phyloP scores from a whole-genome alignment of 139 green algal genomes.

The Choricystis sp. region DNA sequence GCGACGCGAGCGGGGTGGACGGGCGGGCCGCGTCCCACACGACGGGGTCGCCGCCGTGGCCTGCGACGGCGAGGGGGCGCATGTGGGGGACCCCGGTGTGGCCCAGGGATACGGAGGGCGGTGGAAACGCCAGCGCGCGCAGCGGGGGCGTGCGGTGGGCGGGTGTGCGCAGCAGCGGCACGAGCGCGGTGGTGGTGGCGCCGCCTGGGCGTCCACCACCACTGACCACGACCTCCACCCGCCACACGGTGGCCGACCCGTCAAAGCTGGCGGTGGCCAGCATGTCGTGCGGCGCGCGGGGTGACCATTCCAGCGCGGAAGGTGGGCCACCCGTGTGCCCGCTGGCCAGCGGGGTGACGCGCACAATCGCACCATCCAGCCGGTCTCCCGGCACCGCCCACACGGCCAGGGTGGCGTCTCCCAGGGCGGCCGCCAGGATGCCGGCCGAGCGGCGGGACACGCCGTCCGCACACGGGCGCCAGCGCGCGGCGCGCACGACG shows the following conservation, averaged over 20 bases:
- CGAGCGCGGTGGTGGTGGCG: neutral
- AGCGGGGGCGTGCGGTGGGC: neutral
- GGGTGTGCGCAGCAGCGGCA: neutral
- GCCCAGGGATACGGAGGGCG: too few relatives aligned
- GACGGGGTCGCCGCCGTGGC: neutral
- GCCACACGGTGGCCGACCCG: neutral
- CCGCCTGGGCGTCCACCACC: neutral
- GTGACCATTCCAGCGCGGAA: neutral
- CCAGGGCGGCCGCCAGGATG: constrained; percentile 34
- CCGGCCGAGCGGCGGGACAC: constrained; percentile 17
- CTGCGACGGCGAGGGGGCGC: neutral
- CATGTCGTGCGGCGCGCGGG: neutral
- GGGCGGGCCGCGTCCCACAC: neutral
- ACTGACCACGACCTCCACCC: neutral
- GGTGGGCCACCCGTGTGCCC: neutral
- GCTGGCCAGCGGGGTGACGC: neutral
- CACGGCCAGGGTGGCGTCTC: constrained; percentile 29
- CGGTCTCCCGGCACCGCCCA: constrained; percentile 22
- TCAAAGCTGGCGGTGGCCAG: neutral
- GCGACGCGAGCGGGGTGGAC: too few relatives aligned
- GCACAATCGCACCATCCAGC: too few relatives aligned
- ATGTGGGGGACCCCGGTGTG: neutral
- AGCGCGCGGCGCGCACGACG: constrained; percentile 30
- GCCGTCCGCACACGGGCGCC: constrained; percentile 23
- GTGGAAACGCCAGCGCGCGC: neutral